Percentiles rank a stretch among this genome's conserved stretches.
phyloP scores from a whole-genome alignment of 345 rosid species.

The Hibiscus syriacus region DNA sequence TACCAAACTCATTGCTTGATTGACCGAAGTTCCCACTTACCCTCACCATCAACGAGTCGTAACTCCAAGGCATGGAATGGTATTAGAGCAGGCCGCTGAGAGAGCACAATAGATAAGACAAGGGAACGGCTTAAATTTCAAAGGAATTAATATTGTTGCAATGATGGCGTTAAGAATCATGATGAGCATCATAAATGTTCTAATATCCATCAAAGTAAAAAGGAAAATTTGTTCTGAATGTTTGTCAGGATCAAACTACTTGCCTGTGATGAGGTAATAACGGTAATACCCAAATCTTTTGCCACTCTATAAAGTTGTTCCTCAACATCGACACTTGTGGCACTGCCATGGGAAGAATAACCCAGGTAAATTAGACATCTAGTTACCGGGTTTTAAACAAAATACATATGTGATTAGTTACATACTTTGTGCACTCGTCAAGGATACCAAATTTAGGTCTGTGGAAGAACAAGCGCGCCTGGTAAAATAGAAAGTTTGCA shows the following conservation, averaged over 20 bases:
- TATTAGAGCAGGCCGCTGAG: too few species aligned
- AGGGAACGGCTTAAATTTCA: neutral
- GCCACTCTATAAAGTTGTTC: too few species aligned
- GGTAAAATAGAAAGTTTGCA: slow-evolving; percentile 13
- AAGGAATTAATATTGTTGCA: neutral
- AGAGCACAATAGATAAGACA: too few species aligned
- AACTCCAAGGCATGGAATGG: too few species aligned
- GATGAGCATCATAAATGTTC: neutral
- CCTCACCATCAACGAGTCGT: too few species aligned
- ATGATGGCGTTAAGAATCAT: neutral
- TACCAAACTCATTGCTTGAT: too few species aligned
- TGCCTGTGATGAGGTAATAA: slow-evolving; percentile 94
- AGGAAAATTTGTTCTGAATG: neutral
- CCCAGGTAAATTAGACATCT: neutral
- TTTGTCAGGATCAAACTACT: slow-evolving; percentile 8
- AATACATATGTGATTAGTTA: slow-evolving; percentile 7
- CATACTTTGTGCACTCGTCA: slow-evolving; percentile 97
- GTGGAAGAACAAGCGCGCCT: slow-evolving; percentile 97
- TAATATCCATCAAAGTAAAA: neutral
- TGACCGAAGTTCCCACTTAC: too few species aligned
- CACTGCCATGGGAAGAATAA: slow-evolving; percentile 40
- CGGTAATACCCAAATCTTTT: too few species aligned
- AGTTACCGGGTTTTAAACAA: neutral
- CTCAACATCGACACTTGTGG: slow-evolving; percentile 85
- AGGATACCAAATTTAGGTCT: slow-evolving; percentile 87